Evolutionary conservation across 1,284 basidiomycete genomes (phyloP).

Genomic region (Veloporphyrellus conicus): DNA sequence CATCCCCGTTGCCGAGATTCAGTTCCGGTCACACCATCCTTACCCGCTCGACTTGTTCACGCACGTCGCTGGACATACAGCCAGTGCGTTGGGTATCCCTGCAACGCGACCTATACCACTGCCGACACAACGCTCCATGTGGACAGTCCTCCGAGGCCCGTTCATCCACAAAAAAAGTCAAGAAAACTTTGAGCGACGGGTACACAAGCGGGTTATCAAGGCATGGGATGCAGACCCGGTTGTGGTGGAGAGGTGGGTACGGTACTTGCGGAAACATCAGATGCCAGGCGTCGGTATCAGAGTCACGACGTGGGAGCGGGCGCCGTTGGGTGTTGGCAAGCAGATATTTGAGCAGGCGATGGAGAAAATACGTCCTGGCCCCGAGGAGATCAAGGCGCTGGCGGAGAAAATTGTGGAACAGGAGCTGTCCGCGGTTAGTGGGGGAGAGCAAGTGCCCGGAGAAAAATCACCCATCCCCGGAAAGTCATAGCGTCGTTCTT

Average conservation of each 20-base stretch:
- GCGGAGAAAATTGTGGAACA: constrained; percentile 32
- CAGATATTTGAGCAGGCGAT: constrained; percentile 41
- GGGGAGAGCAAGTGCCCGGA: constrained; percentile 4
- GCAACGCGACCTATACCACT: constrained; percentile 65
- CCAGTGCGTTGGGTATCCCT: constrained; percentile 80
- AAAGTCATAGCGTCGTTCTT: constrained; percentile 1
- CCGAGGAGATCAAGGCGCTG: constrained; percentile 38
- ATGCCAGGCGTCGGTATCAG: constrained; percentile 86
- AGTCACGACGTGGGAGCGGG: constrained; percentile 72
- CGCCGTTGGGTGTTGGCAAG: constrained; percentile 62
- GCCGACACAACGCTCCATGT: constrained; percentile 75
- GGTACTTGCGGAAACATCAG: constrained; percentile 75
- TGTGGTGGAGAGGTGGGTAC: constrained; percentile 78
- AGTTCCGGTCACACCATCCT: constrained; percentile 76
- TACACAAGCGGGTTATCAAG: constrained; percentile 84
- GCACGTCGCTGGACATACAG: constrained; percentile 83
- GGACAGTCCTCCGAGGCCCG: constrained; percentile 84
- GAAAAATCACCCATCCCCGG: not conserved
- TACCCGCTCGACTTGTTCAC: constrained; percentile 74
- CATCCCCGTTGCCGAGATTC: constrained; percentile 80
- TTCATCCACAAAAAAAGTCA: constrained; percentile 95
- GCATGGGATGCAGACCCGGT: constrained; percentile 84
- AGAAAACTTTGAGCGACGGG: constrained; percentile 89
- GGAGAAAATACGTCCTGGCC: constrained; percentile 26
- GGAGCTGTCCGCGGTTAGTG: constrained; percentile 18